These are phyloP conservation scores for Solanum ossicruentum DNA, from an alignment of 257 asterid species.

Conservation along the genomic window DNA sequence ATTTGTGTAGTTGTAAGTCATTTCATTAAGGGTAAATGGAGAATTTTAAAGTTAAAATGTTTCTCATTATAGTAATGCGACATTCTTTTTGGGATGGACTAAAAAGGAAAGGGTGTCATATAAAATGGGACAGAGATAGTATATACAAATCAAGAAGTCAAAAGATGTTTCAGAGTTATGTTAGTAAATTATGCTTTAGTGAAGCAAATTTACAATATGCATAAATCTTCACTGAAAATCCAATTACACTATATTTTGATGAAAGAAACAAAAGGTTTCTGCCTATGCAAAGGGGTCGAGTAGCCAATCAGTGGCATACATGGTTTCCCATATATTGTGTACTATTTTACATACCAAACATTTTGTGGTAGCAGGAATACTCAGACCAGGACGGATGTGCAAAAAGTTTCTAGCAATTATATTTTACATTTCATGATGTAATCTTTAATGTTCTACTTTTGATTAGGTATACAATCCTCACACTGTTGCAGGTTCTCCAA, in stretches of 20 bases:
- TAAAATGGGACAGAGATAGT: too few relatives aligned
- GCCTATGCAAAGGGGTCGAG: not conserved
- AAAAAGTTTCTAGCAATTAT: not conserved
- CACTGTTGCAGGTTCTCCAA: slow-evolving; percentile 36
- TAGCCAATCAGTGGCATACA: not conserved
- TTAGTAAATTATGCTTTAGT: not conserved
- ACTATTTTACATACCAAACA: not conserved
- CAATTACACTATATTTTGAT: not conserved
- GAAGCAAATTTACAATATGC: not conserved
- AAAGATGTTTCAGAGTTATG: not conserved
- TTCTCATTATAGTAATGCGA: too few relatives aligned
- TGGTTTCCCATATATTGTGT: not conserved
- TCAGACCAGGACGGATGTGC: not conserved
- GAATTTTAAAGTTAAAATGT: too few relatives aligned
- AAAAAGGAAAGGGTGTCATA: too few relatives aligned
- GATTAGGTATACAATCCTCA: not conserved
- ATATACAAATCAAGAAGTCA: not conserved
- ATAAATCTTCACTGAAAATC: not conserved
- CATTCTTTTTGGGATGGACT: too few relatives aligned
- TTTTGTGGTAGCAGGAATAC: not conserved
- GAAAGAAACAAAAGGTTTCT: not conserved
- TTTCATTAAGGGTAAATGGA: too few relatives aligned
- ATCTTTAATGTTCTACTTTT: not conserved
- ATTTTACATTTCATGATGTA: not conserved
- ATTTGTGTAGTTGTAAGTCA: too few relatives aligned